Conservation (phyloP, 192 early-diverging fungal genomes). For the Backusella sp. region DNA sequence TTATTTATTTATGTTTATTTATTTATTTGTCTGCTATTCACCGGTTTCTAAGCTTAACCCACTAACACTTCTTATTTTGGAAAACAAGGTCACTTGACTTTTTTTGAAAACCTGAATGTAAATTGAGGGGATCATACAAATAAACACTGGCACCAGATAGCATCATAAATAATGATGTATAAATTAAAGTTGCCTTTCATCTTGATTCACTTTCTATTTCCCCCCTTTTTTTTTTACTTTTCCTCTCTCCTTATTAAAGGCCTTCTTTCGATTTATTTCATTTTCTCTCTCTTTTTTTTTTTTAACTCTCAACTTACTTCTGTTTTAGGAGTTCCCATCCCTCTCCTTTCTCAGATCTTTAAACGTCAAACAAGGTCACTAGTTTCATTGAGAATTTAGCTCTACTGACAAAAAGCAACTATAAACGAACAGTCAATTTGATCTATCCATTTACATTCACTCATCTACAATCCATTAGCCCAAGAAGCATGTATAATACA, state of each 20-base stretch:
- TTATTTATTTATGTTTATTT: neutral
- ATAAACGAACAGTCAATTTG: neutral
- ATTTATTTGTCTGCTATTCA: conserved; percentile 3
- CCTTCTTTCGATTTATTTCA: neutral
- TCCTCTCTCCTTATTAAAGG: neutral
- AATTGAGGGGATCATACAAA: neutral
- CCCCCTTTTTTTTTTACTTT: neutral
- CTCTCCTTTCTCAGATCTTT: neutral
- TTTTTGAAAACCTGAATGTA: neutral
- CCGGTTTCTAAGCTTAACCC: conserved; percentile 4
- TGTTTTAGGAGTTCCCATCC: conserved; percentile 3
- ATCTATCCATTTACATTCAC: neutral
- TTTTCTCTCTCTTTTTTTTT: neutral
- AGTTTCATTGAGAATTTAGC: neutral
- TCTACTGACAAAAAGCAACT: neutral
- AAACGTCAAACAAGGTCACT: neutral
- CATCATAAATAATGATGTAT: neutral
- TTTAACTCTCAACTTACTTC: neutral
- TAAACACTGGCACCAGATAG: neutral
- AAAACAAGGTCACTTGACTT: neutral
- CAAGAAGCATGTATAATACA: neutral
- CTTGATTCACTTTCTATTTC: neutral
- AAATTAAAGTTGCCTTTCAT: neutral
- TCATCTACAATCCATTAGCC: neutral
- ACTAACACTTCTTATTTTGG: neutral